Conservation (phyloP, 768 basidiomycete genomes). For the Mycena leptocephala region DNA sequence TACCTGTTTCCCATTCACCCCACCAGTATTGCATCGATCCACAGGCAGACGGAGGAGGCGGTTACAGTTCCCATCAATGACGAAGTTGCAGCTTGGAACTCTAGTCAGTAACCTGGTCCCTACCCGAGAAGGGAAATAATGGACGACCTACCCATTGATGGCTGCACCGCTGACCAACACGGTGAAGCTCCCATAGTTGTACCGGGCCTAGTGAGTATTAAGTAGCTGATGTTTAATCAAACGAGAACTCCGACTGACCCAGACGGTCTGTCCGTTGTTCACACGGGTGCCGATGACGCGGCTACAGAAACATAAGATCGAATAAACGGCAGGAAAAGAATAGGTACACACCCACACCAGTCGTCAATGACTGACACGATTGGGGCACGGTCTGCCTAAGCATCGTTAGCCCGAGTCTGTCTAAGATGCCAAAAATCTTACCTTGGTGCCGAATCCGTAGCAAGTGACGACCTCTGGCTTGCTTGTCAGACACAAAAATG, state of each 20-base stretch:
- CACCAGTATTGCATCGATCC: constrained; percentile 36
- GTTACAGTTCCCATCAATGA: constrained; percentile 37
- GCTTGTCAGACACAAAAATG: no score
- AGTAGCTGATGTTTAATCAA: neutral
- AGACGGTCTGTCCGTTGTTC: neutral
- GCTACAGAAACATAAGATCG: neutral
- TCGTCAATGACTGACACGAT: constrained; percentile 13
- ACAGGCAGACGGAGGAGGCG: constrained; percentile 36
- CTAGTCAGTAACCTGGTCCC: neutral
- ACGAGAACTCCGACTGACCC: neutral
- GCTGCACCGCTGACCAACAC: constrained; percentile 1
- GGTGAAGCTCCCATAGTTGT: neutral
- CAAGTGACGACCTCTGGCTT: neutral
- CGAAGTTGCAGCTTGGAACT: neutral
- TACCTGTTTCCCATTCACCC: constrained; percentile 27
- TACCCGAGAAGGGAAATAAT: neutral
- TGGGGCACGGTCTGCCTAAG: constrained; percentile 8
- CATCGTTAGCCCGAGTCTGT: neutral
- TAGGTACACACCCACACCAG: neutral
- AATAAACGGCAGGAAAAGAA: neutral
- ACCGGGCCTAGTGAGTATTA: neutral
- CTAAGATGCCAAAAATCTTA: neutral
- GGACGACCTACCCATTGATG: neutral
- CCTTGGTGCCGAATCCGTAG: neutral
- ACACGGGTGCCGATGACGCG: neutral